These are phyloP conservation scores for Ceratocystis harringtonii DNA, from an alignment of 2,329 filamentous ascomycete species.

Conservation along the genomic window DNA sequence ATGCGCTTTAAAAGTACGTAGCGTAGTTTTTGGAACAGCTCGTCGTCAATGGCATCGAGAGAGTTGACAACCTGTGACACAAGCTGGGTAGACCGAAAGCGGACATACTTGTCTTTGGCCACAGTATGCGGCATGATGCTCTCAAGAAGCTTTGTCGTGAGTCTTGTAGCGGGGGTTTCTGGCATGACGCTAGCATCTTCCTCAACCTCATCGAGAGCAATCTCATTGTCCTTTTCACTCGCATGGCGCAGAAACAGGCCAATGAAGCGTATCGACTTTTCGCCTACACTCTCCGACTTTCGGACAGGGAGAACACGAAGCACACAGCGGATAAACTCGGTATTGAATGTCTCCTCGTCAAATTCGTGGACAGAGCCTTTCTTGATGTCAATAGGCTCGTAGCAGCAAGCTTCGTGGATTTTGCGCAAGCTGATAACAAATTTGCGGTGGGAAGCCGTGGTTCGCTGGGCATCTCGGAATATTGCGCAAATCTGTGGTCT, in stretches of 20 bases:
- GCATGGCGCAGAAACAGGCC: constrained; percentile 70
- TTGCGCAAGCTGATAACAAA: constrained; percentile 76
- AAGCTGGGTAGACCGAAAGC: constrained; percentile 79
- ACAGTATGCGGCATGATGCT: constrained; percentile 60
- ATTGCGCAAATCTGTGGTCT: constrained; percentile 58
- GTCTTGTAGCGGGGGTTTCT: constrained; percentile 70
- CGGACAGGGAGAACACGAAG: constrained; percentile 72
- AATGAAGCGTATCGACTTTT: constrained; percentile 71
- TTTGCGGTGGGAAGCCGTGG: constrained; percentile 79
- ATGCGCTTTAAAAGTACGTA: constrained; percentile 70
- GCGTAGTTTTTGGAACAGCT: constrained; percentile 69
- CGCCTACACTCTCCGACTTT: constrained; percentile 79
- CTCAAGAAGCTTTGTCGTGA: constrained; percentile 60
- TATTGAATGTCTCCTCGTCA: constrained; percentile 74
- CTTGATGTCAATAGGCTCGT: constrained; percentile 41
- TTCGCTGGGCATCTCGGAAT: constrained; percentile 73
- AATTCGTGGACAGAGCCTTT: constrained; percentile 47
- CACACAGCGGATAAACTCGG: constrained; percentile 70
- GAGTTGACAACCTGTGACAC: constrained; percentile 86
- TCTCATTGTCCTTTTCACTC: constrained; percentile 54
- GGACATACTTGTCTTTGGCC: constrained; percentile 82
- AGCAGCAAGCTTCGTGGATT: constrained; percentile 72
- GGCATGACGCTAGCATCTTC: constrained; percentile 55
- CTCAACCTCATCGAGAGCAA: constrained; percentile 47
- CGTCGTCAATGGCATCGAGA: constrained; percentile 80